phyloP scores from a whole-genome alignment of 176 grass and related monocot genomes.

The Oryza officinalis region DNA sequence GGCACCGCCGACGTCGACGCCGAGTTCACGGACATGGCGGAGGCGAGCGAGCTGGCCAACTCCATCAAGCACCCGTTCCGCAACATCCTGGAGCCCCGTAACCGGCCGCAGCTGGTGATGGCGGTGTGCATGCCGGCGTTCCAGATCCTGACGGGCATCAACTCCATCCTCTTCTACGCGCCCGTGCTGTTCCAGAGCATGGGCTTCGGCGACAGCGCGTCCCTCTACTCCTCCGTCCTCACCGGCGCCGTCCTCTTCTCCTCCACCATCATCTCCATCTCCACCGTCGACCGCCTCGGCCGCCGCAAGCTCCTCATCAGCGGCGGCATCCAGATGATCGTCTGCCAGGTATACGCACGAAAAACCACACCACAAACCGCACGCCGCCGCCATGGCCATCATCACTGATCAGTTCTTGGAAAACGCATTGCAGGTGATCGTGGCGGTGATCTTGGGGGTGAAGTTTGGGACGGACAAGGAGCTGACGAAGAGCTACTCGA shows the following conservation, averaged over 20 bases:
- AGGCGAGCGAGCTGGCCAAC: conserved; percentile 88
- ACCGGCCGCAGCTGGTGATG: conserved; percentile 91
- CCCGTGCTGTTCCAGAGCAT: conserved; percentile 97
- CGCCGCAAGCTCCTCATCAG: conserved; percentile 76
- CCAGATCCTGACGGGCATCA: conserved; percentile 89
- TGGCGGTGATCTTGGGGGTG: conserved; percentile 68
- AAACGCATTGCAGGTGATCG: conserved; percentile 50
- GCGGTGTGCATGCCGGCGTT: conserved; percentile 90
- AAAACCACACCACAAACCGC: conserved; percentile 17
- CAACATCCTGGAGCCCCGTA: conserved; percentile 73
- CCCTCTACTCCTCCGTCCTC: conserved; percentile 83
- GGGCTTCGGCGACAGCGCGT: conserved; percentile 71
- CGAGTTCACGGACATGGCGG: conserved; percentile 82
- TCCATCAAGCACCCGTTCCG: conserved; percentile 87
- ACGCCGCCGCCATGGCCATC: background rate
- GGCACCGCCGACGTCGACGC: conserved; percentile 82
- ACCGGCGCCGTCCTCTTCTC: conserved; percentile 79
- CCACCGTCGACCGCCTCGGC: conserved; percentile 75
- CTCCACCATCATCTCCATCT: conserved; percentile 71
- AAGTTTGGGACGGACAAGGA: conserved; percentile 77
- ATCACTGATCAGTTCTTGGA: background rate
- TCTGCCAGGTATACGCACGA: conserved; percentile 63
- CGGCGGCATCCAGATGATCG: conserved; percentile 87
- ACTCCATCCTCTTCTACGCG: conserved; percentile 96
- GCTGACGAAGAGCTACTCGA: conserved; percentile 63